Conservation (phyloP, 768 basidiomycete genomes). For the Hypholoma sublateritium region DNA sequence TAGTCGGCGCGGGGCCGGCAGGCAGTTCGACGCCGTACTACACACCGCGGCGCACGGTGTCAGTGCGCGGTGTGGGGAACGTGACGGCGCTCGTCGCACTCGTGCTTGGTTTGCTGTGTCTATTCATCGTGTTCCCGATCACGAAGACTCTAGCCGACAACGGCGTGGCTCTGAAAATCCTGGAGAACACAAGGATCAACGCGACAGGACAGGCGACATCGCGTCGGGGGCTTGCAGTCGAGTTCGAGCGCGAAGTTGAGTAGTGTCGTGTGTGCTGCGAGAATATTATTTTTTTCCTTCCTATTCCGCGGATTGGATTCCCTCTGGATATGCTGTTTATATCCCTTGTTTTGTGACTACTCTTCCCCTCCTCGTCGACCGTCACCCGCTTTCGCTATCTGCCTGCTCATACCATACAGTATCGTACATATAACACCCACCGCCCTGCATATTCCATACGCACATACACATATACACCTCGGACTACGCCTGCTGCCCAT, state of each 20-base stretch:
- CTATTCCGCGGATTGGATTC: no score
- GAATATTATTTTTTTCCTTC: not conserved
- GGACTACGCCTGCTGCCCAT: no score
- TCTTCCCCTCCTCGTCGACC: no score
- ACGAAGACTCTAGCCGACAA: slow-evolving; percentile 38
- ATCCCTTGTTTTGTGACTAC: no score
- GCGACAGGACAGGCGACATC: slow-evolving; percentile 58
- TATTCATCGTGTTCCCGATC: slow-evolving; percentile 85
- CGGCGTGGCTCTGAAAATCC: slow-evolving; percentile 39
- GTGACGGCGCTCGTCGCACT: slow-evolving; percentile 62
- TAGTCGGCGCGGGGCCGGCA: not conserved
- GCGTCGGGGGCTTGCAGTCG: not conserved
- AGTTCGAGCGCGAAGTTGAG: not conserved
- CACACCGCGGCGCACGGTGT: slow-evolving; percentile 10
- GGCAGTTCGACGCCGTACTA: not conserved
- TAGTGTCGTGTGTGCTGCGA: not conserved
- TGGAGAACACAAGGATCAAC: slow-evolving; percentile 62
- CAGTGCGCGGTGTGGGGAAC: slow-evolving; percentile 49
- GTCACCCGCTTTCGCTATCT: no score
- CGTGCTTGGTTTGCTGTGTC: slow-evolving; percentile 50
- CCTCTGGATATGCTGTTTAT: no score
- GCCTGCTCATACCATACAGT: no score
- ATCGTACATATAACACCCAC: no score
- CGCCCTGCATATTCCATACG: no score
- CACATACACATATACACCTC: no score